Evolutionary conservation across 257 asterid genomes (phyloP).

Genomic region (Capsicum baccatum): DNA sequence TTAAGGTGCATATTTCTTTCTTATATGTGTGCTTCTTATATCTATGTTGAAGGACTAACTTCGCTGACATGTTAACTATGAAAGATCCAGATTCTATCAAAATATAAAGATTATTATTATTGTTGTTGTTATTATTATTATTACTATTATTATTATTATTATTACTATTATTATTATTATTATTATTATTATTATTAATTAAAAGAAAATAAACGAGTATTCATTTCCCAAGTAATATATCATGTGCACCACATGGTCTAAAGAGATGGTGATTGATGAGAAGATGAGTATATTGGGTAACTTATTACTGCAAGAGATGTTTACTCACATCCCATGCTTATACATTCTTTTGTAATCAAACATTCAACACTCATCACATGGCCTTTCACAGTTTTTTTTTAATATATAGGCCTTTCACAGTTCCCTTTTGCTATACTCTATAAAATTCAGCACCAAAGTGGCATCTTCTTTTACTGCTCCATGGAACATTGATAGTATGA

Average conservation of each 20-base stretch:
- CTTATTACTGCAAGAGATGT: constrained; percentile 14
- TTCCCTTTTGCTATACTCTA: background rate
- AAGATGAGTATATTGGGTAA: constrained; percentile 10
- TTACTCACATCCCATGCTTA: constrained; percentile 6
- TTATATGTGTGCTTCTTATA: too few species aligned
- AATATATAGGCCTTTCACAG: background rate
- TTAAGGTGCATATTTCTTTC: too few species aligned
- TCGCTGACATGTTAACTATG: too few species aligned
- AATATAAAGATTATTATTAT: too few species aligned
- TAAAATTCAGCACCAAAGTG: background rate
- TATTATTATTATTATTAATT: too few species aligned
- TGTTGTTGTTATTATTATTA: too few species aligned
- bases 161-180: too few species aligned
- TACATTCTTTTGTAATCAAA: constrained; percentile 3
- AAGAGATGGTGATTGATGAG: constrained; percentile 22
- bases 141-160: too few species aligned
- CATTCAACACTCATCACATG: constrained; percentile 31
- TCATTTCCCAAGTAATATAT: background rate
- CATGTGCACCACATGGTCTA: constrained; percentile 25
- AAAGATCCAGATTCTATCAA: too few species aligned
- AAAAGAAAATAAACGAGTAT: background rate
- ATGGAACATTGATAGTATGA: background rate
- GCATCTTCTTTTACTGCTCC: constrained; percentile 17
- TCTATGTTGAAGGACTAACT: too few species aligned
- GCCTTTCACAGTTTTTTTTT: background rate